Evolutionary conservation across 1,139 yeast species (phyloP), one percentile per base, ranked within the genome.

Genomic region (Saccharomyces hybrid): DNA sequence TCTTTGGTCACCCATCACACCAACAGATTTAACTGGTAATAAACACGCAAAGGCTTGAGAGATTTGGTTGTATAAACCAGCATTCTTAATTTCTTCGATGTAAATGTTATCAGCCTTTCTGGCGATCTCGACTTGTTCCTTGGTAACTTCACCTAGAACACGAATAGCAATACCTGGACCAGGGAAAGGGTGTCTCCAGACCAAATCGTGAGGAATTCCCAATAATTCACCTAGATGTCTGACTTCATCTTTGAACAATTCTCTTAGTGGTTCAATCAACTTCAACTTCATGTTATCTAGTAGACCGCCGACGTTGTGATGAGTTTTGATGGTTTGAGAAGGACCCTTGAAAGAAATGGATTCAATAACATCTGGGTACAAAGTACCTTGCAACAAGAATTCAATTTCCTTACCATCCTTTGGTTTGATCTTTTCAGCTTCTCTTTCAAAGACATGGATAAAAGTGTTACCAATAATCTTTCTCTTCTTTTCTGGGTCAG

Each of bases 141-240:
- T 86, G 58, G 96, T 88, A 61, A 93, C 97, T 76, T 91, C 98
- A 64, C 99, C 99, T 56, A 93, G 79, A 56, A 93, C 95, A 76
- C 99, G 85, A 71, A 93, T 95, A 64, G 98, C 99, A 70, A 93
- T 88, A 77, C 99, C 99, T 71, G 99, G 99, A 71, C 99, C 99
- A 68, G 99, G 99, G 96, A 93, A 93, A 57, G 99, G 99, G 71
- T 93, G 99, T 81, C 99, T 88, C 98, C 99, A 91, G 63, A 93
- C 98, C 66, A 93, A 82, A 65, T 93, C 99, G 69, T 89, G 95
- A 49, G 98, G 95, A 65, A 93, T 95, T 53, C 96, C 97, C 77
- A 93, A 77, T 54, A 95, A 77, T 76, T 89, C 89, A 73, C 99
- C 99, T 66, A 93, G 79, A 67, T 84, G 88, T 76, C 99, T 91